Conservation (phyloP, 441 rosid species). For the Populus hybrid region DNA sequence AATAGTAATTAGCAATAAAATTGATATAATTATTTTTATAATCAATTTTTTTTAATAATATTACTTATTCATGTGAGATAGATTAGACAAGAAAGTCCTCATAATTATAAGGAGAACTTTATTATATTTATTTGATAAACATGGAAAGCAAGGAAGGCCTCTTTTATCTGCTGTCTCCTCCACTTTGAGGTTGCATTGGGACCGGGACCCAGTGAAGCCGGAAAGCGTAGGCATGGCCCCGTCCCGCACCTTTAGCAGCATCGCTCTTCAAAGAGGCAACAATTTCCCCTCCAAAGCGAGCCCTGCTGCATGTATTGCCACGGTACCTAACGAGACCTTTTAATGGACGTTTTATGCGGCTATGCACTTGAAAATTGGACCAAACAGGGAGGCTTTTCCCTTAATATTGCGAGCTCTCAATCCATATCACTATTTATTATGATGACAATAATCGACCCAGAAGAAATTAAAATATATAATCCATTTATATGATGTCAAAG, state of each 20-base stretch:
- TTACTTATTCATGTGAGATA: no score
- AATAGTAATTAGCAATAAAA: no score
- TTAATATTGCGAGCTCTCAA: no score
- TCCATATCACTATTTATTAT: no score
- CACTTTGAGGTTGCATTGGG: not conserved
- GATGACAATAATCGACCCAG: no score
- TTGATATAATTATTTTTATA: no score
- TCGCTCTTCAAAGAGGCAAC: not conserved
- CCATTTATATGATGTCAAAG: not conserved
- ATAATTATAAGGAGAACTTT: no score
- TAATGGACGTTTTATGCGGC: not conserved
- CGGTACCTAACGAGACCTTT: not conserved
- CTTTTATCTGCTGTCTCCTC: not conserved
- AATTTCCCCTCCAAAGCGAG: not conserved
- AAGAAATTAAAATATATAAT: no score
- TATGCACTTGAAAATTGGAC: no score
- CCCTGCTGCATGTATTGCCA: not conserved
- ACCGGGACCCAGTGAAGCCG: not conserved
- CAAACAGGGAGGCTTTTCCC: not conserved
- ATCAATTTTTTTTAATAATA: no score
- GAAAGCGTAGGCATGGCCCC: not conserved
- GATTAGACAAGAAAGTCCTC: no score
- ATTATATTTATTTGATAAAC: not conserved
- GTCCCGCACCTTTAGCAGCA: slow-evolving; percentile 9
- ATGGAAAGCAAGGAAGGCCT: not conserved